A percentile compares a stretch with the other conserved stretches of the same genome.
phyloP scores from a whole-genome alignment of 2,329 filamentous ascomycete species.

The Rutstroemia sp. region DNA sequence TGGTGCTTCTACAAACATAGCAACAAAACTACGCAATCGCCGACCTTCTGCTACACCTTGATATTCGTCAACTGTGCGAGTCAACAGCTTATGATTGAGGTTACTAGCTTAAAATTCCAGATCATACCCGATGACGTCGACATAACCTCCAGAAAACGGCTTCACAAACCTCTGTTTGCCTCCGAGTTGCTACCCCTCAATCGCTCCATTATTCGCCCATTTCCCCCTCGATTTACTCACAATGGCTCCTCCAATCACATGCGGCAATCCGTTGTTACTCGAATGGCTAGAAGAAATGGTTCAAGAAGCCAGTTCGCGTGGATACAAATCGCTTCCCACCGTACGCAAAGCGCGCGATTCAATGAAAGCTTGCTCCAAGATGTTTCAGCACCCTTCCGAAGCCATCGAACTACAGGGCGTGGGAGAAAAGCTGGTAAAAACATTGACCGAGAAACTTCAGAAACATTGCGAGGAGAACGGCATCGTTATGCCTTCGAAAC shows the following conservation, averaged over 20 bases:
- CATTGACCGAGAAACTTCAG: slow-evolving; percentile 54
- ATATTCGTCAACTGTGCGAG: no score
- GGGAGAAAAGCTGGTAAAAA: slow-evolving; percentile 62
- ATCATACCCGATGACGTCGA: no score
- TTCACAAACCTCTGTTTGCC: not conserved
- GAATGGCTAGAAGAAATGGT: slow-evolving; percentile 73
- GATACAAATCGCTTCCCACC: slow-evolving; percentile 45
- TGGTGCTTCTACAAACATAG: no score
- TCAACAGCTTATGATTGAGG: no score
- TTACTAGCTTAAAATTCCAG: no score
- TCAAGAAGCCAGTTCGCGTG: slow-evolving; percentile 62
- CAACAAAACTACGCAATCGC: no score
- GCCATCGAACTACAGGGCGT: slow-evolving; percentile 67
- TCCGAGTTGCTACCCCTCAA: not conserved
- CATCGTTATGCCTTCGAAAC: slow-evolving; percentile 57
- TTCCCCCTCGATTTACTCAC: not conserved
- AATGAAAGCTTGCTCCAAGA: slow-evolving; percentile 65
- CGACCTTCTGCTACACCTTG: no score
- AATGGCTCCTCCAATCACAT: slow-evolving; percentile 13
- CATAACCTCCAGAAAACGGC: no score
- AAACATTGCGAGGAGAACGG: slow-evolving; percentile 60
- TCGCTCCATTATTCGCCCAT: not conserved
- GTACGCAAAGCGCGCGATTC: slow-evolving; percentile 60
- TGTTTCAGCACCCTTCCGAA: slow-evolving; percentile 58
- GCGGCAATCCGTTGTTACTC: slow-evolving; percentile 60